Evolutionary conservation across 2,329 filamentous ascomycete species (phyloP).

Genomic region (Aspergillus versicolor): DNA sequence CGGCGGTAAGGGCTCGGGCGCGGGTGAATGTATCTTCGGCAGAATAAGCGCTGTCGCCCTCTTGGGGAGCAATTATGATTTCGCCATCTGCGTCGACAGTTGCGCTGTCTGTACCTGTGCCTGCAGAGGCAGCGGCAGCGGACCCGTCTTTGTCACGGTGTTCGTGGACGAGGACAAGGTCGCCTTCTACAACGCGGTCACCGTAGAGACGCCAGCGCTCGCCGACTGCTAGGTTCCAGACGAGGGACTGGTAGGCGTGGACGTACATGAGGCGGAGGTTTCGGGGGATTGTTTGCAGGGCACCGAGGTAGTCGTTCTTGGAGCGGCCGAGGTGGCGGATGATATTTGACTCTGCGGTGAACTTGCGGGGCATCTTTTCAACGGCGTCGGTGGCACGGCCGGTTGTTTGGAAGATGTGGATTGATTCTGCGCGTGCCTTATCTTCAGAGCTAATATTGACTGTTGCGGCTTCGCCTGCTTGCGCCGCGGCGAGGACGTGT

Average conservation of each 20-base stretch:
- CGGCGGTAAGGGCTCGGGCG: constrained; percentile 70
- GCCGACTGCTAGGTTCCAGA: constrained; percentile 87
- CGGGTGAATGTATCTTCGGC: constrained; percentile 61
- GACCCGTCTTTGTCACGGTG: constrained; percentile 50
- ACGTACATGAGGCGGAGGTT: constrained; percentile 91
- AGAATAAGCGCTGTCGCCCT: constrained; percentile 55
- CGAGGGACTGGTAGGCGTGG: constrained; percentile 90
- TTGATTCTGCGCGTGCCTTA: constrained; percentile 72
- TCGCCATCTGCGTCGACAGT: constrained; percentile 63
- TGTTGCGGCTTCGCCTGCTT: constrained; percentile 44
- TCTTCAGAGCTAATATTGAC: constrained; percentile 70
- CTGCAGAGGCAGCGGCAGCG: constrained; percentile 14
- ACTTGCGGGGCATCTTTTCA: constrained; percentile 72
- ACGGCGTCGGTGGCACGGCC: constrained; percentile 62
- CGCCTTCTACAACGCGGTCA: constrained; percentile 72
- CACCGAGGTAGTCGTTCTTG: constrained; percentile 73
- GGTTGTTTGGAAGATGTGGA: constrained; percentile 68
- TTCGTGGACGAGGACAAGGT: constrained; percentile 71
- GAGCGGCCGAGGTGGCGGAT: constrained; percentile 68
- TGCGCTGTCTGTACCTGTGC: constrained; percentile 24
- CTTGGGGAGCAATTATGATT: constrained; percentile 62
- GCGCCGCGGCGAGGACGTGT: constrained; percentile 57
- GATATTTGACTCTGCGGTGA: constrained; percentile 74
- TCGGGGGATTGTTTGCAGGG: constrained; percentile 75
- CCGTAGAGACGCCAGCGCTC: constrained; percentile 78